Evolutionary conservation across 2,329 filamentous ascomycete species (phyloP).

Genomic region (Stagonosporopsis cucurbitacearum): DNA sequence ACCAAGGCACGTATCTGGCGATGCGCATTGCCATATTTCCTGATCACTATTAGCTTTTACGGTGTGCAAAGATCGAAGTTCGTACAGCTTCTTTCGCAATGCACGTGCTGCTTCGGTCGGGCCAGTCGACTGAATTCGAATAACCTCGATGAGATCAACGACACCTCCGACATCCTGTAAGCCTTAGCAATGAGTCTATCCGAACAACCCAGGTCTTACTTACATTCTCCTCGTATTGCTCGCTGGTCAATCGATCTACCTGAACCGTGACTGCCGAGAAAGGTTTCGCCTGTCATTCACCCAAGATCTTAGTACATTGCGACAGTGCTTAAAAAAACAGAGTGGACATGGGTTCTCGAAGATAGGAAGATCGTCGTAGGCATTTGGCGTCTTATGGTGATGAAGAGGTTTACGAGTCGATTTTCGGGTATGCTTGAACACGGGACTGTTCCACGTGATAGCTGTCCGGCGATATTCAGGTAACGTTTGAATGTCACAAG

Average conservation of each 20-base stretch:
- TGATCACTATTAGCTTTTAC: slow-evolving; percentile 42
- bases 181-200: not conserved
- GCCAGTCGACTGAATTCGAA: slow-evolving; percentile 85
- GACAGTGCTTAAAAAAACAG: slow-evolving; percentile 34
- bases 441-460: not conserved
- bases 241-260: slow-evolving; percentile 87
- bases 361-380: slow-evolving; percentile 34
- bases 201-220: not conserved
- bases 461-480: slow-evolving; percentile 12
- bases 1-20: slow-evolving; percentile 87
- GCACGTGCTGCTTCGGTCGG: slow-evolving; percentile 89
- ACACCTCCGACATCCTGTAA: slow-evolving; percentile 76
- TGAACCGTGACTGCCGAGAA: slow-evolving; percentile 94
- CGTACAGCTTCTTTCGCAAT: slow-evolving; percentile 89
- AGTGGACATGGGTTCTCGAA: slow-evolving; percentile 40
- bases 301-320: slow-evolving; percentile 36
- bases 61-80: slow-evolving; percentile 13
- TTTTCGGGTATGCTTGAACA: slow-evolving; percentile 16
- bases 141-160: slow-evolving; percentile 91
- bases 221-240: slow-evolving; percentile 82
- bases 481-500: slow-evolving; percentile 9
- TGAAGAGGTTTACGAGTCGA: slow-evolving; percentile 28
- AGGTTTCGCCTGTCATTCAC: slow-evolving; percentile 64
- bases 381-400: slow-evolving; percentile 31
- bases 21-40: slow-evolving; percentile 94